Base-by-base conservation (phyloP, 192 early-diverging fungal species). In the Coemansia javaensis region DNA sequence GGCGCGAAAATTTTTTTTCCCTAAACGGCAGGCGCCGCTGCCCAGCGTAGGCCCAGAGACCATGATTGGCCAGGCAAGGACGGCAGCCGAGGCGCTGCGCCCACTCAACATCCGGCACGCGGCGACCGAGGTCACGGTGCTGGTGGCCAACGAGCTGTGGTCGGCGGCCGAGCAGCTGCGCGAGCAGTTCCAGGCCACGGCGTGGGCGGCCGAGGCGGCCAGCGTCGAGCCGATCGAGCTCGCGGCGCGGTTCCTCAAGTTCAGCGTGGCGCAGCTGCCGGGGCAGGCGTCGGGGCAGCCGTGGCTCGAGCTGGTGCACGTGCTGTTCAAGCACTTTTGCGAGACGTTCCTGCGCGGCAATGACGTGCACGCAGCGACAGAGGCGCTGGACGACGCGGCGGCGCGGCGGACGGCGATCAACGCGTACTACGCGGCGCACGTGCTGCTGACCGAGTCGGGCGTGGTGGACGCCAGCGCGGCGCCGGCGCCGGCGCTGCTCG, bases 101-200 rank as follows among this genome's bases (percentile, higher is more conserved):
- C 85, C 86, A 44, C 79, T 94, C 33, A 74, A 82, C 47, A 69
- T 91, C 66, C 88, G 85, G 78, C 84, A 88, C 60, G 80, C 79
- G 48, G 78, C 82, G 22, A 80, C 82, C 54, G 87, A 95, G 64
- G 75, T 91, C 49, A 81, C 89, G 15, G 82, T 95, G 42, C 69
- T 88, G 28, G 81, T 95, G 17, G 88, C 90, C 52, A 78, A 84
- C 42, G 78, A 84, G 64, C 82, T 88, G 52, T 95, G 92, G 92
- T 86, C 88, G 2, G 79, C 83, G 21, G 92, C 92, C 47, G 92
- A 95, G 66, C 83, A 84, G 45, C 64, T 91, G 50, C 79, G 84
- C 28, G 90, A 94, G 61, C 78, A 82, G 66, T 86, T 90, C 58
- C 73, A 63, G 39, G 62, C 53, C 20, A 52, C 59, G 1, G 30